Evolutionary conservation across 768 basidiomycete genomes (phyloP).

Genomic region (Hypholoma sublateritium): DNA sequence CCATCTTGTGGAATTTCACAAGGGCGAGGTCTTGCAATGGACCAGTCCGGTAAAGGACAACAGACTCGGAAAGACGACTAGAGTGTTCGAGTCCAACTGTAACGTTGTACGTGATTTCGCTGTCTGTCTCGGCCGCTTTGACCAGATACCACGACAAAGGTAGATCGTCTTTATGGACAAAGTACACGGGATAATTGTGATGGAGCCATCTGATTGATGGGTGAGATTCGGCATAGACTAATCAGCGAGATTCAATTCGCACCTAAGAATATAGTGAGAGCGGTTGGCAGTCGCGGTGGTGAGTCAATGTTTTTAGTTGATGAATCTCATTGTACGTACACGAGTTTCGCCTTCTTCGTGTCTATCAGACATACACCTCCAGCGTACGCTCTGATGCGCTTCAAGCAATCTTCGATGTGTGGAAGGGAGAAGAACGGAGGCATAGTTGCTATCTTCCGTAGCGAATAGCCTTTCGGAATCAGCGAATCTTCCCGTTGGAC

Average conservation of each 20-base stretch:
- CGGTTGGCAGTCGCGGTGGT: not conserved
- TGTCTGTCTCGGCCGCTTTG: slow-evolving; percentile 25
- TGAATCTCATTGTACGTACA: slow-evolving; percentile 38
- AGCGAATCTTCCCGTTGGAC: too few relatives aligned
- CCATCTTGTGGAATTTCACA: slow-evolving; percentile 48
- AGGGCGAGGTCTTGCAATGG: slow-evolving; percentile 46
- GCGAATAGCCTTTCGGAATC: too few relatives aligned
- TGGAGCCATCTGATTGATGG: slow-evolving; percentile 46
- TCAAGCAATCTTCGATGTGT: slow-evolving; percentile 46
- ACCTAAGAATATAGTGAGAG: too few relatives aligned
- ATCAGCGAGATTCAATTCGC: too few relatives aligned
- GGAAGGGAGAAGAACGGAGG: slow-evolving; percentile 36
- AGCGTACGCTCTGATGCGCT: slow-evolving; percentile 55
- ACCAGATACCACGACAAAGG: slow-evolving; percentile 40
- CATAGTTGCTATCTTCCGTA: slow-evolving; percentile 4
- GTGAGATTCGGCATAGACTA: too few relatives aligned
- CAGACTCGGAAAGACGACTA: slow-evolving; percentile 25
- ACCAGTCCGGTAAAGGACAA: slow-evolving; percentile 28
- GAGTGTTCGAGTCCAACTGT: slow-evolving; percentile 34
- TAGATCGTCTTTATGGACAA: slow-evolving; percentile 47
- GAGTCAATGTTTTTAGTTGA: not conserved
- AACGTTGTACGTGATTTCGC: slow-evolving; percentile 44
- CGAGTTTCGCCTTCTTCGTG: slow-evolving; percentile 54
- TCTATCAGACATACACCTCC: slow-evolving; percentile 53
- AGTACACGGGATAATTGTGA: slow-evolving; percentile 53